These are phyloP conservation scores for Helminthosporium solani DNA, from an alignment of 2,329 filamentous ascomycete species.

Conservation along the genomic window DNA sequence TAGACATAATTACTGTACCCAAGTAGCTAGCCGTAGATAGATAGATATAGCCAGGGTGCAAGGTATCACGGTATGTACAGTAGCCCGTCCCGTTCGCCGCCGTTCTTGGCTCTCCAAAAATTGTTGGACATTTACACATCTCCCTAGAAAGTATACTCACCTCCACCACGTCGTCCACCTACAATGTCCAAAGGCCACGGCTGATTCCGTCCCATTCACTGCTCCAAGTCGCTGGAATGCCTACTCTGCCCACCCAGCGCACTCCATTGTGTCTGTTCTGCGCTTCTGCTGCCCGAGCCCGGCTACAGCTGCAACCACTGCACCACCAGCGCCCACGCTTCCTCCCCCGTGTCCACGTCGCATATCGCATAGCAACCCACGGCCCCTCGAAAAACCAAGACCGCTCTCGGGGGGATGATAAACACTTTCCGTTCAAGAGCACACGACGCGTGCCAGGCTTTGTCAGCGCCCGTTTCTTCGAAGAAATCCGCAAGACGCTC, in stretches of 20 bases:
- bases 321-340: conserved; percentile 35
- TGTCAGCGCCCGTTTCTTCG: neutral
- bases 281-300: conserved; percentile 34
- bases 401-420: neutral
- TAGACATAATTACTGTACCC: too few relatives aligned
- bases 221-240: conserved; percentile 23
- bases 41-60: too few relatives aligned
- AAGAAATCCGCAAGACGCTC: conserved; percentile 14
- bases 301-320: conserved; percentile 16
- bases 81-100: too few relatives aligned
- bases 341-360: conserved; percentile 28
- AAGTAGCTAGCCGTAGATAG: too few relatives aligned
- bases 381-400: too few relatives aligned
- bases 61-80: too few relatives aligned
- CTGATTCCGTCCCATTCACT: neutral
- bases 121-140: neutral
- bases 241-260: conserved; percentile 26
- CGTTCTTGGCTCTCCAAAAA: neutral
- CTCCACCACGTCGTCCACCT: too few relatives aligned
- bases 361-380: conserved; percentile 11
- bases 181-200: too few relatives aligned
- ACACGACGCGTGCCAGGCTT: neutral
- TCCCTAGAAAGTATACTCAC: too few relatives aligned
- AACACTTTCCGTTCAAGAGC: neutral
- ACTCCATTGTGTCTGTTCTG: conserved; percentile 45